Base-by-base conservation (phyloP, 305 asterid genomes). In the Petunia hybrid region DNA sequence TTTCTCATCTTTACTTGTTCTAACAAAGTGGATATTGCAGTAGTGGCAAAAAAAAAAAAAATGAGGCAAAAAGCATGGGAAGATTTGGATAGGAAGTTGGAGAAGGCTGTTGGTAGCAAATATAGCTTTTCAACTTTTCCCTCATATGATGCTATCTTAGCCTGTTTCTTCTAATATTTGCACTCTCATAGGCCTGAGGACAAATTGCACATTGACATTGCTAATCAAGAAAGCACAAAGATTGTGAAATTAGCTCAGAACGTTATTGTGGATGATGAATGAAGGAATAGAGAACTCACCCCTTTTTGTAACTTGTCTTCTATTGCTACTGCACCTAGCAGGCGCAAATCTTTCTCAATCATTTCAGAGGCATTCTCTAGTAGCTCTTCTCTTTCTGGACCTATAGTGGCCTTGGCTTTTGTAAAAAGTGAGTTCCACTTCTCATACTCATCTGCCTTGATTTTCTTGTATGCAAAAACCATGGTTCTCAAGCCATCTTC, bases 291-390 rank as follows among this genome's bases (percentile, higher is more conserved):
- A 45, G 35, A 83, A 2, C 84, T 13, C 61, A 93, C 97, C 91
- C 97, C 97, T 55, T 82, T 86, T 83, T 93, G 97, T 80, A 93
- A 71, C 86, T 89, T 91, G 77, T 93, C 97, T 85, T 93, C 97
- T 38, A 93, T 93, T 38, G 96, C 97, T n/a, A 91, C 92, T 31
- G 97, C 97, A 46, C 98, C 98, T 59, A 92, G 83, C 35, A 94
- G 87, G 60, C 89, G 22, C 80, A 94, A 80, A 71, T 90, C 94
- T 83, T 85, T 91, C 87, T 94, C 98, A 14, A 94, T 92, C 85
- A 73, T 83, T 56, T 92, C 97, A 0, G 96, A 88, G 10, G 87
- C 91, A 40, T 76, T 85, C 73, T 92, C 97, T 2, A 91, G 87
- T 63, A 89, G 55, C 36, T 83, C 91, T 38, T 90, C 98, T 86